Evolutionary conservation across 2,329 filamentous ascomycete species (phyloP).

Genomic region (Fusarium lyarnte): DNA sequence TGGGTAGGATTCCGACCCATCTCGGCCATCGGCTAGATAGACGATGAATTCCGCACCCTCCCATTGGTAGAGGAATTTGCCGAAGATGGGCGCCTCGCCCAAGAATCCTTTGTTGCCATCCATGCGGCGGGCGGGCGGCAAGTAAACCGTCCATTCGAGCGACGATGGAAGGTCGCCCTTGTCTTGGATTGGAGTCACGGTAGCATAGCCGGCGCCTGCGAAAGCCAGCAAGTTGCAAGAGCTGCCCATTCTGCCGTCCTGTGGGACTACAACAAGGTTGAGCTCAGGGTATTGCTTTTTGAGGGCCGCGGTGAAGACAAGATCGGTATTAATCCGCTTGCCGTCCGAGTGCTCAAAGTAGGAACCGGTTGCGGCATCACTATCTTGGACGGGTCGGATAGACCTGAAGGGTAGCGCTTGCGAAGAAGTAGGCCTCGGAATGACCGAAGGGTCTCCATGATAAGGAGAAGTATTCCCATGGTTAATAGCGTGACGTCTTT

Average conservation of each 20-base stretch:
- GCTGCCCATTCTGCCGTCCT: background rate
- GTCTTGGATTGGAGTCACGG: background rate
- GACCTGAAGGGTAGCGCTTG: fast-evolving
- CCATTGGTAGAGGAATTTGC: background rate
- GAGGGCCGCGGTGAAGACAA: background rate
- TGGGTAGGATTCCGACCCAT: background rate
- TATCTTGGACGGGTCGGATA: background rate
- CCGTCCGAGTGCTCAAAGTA: background rate
- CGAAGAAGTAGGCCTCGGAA: fast-evolving
- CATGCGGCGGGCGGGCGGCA: background rate
- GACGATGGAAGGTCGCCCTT: background rate
- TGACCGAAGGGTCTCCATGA: too few relatives aligned
- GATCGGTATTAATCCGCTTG: background rate
- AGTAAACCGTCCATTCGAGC: background rate
- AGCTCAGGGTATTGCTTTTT: background rate
- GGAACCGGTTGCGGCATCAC: background rate
- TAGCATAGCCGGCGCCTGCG: background rate
- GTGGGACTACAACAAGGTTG: background rate
- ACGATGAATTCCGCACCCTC: background rate
- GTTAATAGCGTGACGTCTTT: fast-evolving
- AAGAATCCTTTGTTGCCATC: background rate
- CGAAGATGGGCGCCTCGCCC: background rate
- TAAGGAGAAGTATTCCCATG: background rate
- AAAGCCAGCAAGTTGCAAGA: background rate
- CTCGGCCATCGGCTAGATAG: background rate